These are phyloP conservation scores for Neonectria sp. DNA, from an alignment of 2,329 filamentous ascomycete species.

Conservation along the genomic window DNA sequence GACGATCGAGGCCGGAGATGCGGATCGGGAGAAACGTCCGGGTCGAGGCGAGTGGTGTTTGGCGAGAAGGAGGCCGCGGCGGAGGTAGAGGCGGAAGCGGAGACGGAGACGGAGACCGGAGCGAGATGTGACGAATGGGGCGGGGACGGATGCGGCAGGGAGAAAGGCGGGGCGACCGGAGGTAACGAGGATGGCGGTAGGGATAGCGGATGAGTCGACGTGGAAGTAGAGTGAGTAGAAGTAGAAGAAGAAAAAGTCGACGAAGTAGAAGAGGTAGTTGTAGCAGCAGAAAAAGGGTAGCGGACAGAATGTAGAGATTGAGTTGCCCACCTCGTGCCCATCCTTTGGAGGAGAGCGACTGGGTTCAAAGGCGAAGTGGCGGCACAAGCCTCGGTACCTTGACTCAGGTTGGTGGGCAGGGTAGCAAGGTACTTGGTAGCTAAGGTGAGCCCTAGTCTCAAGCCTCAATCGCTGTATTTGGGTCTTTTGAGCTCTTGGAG, in stretches of 20 bases:
- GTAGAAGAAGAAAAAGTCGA: constrained; percentile 1
- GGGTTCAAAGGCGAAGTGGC: neutral
- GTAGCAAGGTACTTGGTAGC: neutral
- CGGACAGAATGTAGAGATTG: constrained; percentile 20
- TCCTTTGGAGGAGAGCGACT: constrained; percentile 20
- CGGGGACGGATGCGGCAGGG: constrained; percentile 8
- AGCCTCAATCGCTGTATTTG: constrained; percentile 1
- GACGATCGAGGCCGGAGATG: constrained; percentile 19
- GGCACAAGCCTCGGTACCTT: constrained; percentile 2
- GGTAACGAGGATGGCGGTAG: constrained; percentile 5
- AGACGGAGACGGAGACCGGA: constrained; percentile 3
- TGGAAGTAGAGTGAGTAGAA: constrained; percentile 5
- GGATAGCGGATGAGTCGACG: neutral
- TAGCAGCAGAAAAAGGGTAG: constrained; percentile 7
- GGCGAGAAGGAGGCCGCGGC: constrained; percentile 1
- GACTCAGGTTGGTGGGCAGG: constrained; percentile 2
- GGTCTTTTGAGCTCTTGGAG: neutral
- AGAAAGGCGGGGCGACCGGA: constrained; percentile 7
- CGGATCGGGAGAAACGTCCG: constrained; percentile 3
- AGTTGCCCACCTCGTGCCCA: constrained; percentile 25
- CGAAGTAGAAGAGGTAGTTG: constrained; percentile 1
- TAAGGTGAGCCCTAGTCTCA: neutral
- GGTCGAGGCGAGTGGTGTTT: constrained; percentile 3
- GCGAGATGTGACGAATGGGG: constrained; percentile 2
- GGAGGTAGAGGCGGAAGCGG: constrained; percentile 6